Conservation (phyloP, 345 rosid species). For the Moringa oleifera region DNA sequence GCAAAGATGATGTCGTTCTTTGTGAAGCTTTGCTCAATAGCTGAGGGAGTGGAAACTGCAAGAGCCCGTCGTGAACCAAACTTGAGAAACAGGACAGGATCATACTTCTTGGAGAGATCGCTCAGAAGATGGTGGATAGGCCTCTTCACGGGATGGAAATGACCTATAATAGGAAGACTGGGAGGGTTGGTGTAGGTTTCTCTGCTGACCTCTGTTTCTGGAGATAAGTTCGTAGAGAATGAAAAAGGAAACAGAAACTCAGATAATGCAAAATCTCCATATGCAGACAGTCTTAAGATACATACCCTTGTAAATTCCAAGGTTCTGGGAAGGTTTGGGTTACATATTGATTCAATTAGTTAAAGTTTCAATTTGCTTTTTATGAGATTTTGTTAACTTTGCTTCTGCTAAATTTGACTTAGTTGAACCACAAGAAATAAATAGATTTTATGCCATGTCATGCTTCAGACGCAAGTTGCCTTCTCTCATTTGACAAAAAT, state of each 20-base stretch:
- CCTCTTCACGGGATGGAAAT: constrained; percentile 20
- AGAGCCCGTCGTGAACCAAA: constrained; percentile 16
- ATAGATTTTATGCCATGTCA: no score
- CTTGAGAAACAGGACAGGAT: constrained; percentile 21
- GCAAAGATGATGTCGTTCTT: constrained; percentile 14
- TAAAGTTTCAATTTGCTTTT: no score
- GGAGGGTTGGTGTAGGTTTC: constrained; percentile 20
- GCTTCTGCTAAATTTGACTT: no score
- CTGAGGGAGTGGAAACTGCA: constrained; percentile 18
- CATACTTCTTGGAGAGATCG: constrained; percentile 21
- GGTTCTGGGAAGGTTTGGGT: no score
- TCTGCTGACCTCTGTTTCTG: not conserved
- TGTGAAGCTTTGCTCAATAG: constrained; percentile 11
- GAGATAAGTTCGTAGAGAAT: not conserved
- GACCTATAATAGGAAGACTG: no score
- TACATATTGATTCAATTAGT: no score
- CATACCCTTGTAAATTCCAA: no score
- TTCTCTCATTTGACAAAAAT: no score
- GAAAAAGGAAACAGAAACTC: not conserved
- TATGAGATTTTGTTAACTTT: no score
- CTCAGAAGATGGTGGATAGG: constrained; percentile 16
- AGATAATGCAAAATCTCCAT: constrained; percentile 11
- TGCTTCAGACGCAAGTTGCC: no score
- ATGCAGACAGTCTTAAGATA: not conserved
- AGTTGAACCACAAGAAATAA: no score